Conservation (phyloP, 805 yeast species). For the Myxozyma monticola region DNA sequence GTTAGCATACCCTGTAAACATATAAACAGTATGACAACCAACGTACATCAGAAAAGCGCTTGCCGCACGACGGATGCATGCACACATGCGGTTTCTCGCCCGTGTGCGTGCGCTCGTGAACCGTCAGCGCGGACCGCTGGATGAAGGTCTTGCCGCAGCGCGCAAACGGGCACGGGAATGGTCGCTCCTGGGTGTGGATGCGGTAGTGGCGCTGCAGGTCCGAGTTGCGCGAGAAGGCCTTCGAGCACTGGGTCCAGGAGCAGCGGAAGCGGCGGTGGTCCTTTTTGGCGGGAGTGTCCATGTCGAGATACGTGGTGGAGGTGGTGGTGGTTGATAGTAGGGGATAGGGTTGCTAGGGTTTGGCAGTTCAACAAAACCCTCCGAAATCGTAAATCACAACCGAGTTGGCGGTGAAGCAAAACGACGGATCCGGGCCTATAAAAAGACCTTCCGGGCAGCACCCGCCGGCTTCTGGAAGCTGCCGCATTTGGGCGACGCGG, state of each 20-base stretch:
- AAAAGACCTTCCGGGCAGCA: too few species aligned
- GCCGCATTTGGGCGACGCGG: too few species aligned
- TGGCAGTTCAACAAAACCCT: too few species aligned
- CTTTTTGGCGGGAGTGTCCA: not conserved
- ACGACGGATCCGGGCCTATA: too few species aligned
- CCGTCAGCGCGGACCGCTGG: constrained; percentile 77
- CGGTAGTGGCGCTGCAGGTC: constrained; percentile 78
- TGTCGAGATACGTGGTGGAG: too few species aligned
- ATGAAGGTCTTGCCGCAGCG: constrained; percentile 80
- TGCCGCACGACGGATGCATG: constrained; percentile 74
- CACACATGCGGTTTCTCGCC: constrained; percentile 92
- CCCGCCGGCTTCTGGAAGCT: too few species aligned
- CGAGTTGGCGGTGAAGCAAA: too few species aligned
- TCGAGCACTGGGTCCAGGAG: constrained; percentile 19
- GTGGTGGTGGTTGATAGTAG: too few species aligned
- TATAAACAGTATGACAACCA: not conserved
- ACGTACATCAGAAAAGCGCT: constrained; percentile 62
- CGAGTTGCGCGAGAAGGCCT: constrained; percentile 65
- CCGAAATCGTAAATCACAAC: too few species aligned
- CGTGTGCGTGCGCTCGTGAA: constrained; percentile 84
- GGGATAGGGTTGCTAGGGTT: too few species aligned
- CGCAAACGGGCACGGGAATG: constrained; percentile 70
- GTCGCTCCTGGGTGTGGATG: constrained; percentile 61
- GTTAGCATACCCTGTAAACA: not conserved
- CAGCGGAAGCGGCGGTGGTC: constrained; percentile 15